These are phyloP conservation scores for Ophidiomyces ophidiicola DNA, from an alignment of 2,329 filamentous ascomycete species.

Conservation along the genomic window DNA sequence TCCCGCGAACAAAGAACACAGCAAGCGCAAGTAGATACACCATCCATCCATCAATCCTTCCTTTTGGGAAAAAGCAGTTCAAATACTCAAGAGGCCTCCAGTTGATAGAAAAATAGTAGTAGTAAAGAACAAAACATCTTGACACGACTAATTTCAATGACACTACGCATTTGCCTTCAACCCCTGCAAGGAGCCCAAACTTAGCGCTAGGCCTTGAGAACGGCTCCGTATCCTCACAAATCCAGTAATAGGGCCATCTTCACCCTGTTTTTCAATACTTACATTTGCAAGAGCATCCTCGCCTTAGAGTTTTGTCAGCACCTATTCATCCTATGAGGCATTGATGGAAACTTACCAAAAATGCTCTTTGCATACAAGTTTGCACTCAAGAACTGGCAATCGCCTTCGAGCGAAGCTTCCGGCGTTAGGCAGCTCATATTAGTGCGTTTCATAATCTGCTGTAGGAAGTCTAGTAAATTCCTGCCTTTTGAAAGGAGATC, in stretches of 20 bases:
- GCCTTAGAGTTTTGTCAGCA: conserved; percentile 43
- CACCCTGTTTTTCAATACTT: conserved; percentile 94
- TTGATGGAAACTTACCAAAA: conserved; percentile 61
- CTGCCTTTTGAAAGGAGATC: conserved; percentile 98
- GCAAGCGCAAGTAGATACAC: no score
- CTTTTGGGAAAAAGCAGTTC: no score
- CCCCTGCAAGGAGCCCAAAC: conserved; percentile 86
- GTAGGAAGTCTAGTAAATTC: conserved; percentile 78
- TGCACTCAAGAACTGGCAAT: conserved; percentile 94
- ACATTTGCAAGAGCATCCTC: conserved; percentile 96
- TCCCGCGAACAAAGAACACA: no score
- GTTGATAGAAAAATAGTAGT: conserved; percentile 1
- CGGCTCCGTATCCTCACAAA: conserved; percentile 97
- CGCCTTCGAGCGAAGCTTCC: conserved; percentile 89
- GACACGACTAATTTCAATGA: neutral
- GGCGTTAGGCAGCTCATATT: conserved; percentile 98
- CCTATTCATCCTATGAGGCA: conserved; percentile 8
- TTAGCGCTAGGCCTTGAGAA: conserved; percentile 86
- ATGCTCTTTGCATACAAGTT: conserved; percentile 95
- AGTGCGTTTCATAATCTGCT: conserved; percentile 89
- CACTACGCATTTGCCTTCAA: conserved; percentile 55
- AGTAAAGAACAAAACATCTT: conserved; percentile 4
- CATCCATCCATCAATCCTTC: no score
- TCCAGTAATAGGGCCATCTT: conserved; percentile 87
- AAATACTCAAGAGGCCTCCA: no score